Evolutionary conservation across 768 basidiomycete genomes (phyloP), one percentile per base, ranked within the genome.

Genomic region (Amanita muscaria): DNA sequence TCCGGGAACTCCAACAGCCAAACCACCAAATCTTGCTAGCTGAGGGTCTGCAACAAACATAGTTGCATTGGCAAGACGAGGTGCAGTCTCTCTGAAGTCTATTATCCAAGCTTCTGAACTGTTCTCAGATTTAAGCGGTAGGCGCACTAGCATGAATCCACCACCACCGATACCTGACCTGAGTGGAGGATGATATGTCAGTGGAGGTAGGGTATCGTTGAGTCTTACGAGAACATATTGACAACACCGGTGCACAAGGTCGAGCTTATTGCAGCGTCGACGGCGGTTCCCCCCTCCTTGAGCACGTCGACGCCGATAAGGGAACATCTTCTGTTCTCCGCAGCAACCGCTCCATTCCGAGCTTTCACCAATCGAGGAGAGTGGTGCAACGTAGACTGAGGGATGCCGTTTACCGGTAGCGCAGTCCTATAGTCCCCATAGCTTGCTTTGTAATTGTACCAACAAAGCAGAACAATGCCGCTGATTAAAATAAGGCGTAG

Each of bases 11-110:
- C 77, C 93, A n/a, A 94, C 77, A 5, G 90, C 62, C 43, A 97
- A 65, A 3, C 96, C 93, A 3, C 96, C 94, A 46, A 70, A 78
- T 46, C 54, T 67, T 14, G 89, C 69, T 2, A 69, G 64, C 3
- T 59, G 51, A 2, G 85, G 69, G 33, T 79, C 59, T 10, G 70
- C 63, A 25, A 63, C 54, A 63, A 78, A 97, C 92, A 97, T 97
- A 4, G 79, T 79, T 31, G 68, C 60, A 56, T 83, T 85, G 4
- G 90, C 69, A 25, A 76, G 61, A 0, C 72, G 74, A 0, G 94
- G 90, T 1, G 86, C 89, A 0, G 78, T 82, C 62, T 97, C 94
- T 33, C 94, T 77, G 59, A 89, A 97, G 65, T 97, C 88, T 40
- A 97, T 72, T 10, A 73, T 76, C 59, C 71, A 83, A 30, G 81